Evolutionary conservation across 768 basidiomycete genomes (phyloP), one percentile per base, ranked within the genome.

Genomic region (Lactarius sanguifluus): DNA sequence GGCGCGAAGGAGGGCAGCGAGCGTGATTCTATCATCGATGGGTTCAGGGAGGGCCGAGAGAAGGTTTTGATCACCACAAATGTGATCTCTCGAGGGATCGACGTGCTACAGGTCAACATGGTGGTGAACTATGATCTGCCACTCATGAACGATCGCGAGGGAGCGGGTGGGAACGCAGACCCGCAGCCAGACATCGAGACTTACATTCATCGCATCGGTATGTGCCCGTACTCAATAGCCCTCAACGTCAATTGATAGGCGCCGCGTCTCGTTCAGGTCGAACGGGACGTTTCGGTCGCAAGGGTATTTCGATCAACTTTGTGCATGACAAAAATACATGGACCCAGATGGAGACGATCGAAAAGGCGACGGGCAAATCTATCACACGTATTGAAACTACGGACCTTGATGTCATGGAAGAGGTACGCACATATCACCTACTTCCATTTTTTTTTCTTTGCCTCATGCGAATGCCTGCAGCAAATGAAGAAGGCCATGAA

Each of bases 61-160:
- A 99, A 99, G 77, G 96, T 96, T 59, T 80, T 99, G 70, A 99
- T 99, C 75, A 98, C 97, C 61, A 99, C 97, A 45, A 99, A 99
- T 77, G 97, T 99, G 74, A 91, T 98, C 69, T 96, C 97, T 1
- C 88, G 97, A 20, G 97, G 97, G 52, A 98, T 99, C 79, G 97
- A 99, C 73, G 97, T 99, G 73, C 82, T 94, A 63, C 96, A 98
- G 80, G 97, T 99, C 72, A 99, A 98, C 82, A 95, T 99, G 95
- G 96, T 98, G n/a, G 94, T 99, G 77, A 98, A 98, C 79, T 99
- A 98, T 74, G 96, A 98, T 74, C 83, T 97, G 32, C 95, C 96
- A 0, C 79, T 94, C 56, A 86, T 92, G 84, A 89, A 86, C 70
- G 90, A 92, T 72, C 86, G 90, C 38, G 64, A 69, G 16, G 79